Percentiles rank a stretch among this genome's conserved stretches.
phyloP scores from a whole-genome alignment of 495 filamentous ascomycete species.

The Evansstolkia leycettana region DNA sequence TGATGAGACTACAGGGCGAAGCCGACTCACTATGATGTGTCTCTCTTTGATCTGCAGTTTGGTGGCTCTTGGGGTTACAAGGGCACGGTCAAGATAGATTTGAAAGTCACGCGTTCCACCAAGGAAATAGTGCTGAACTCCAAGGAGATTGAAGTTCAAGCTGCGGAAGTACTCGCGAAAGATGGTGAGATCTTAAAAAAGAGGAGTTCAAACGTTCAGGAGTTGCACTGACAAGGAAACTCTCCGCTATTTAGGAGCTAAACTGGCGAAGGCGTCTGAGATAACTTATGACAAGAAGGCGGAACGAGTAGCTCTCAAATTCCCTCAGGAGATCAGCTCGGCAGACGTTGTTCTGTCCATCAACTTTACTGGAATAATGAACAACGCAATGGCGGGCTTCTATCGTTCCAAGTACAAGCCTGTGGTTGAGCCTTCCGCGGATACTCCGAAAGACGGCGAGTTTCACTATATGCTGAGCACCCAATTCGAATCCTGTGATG shows the following conservation, averaged over 20 bases:
- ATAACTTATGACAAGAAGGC: constrained; percentile 69
- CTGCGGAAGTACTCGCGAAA: constrained; percentile 19
- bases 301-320: constrained; percentile 65
- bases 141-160: constrained; percentile 31
- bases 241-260: constrained; percentile 10
- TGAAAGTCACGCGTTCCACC: constrained; percentile 47
- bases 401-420: constrained; percentile 93
- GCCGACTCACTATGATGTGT: constrained; percentile 75
- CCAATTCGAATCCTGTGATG: constrained; percentile 95
- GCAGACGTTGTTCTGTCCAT: constrained; percentile 54
- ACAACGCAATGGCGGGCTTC: constrained; percentile 93
- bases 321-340: constrained; percentile 50
- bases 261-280: constrained; percentile 42
- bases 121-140: constrained; percentile 66
- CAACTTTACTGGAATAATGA: constrained; percentile 75
- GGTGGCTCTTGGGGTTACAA: constrained; percentile 65
- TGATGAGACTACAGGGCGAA: constrained; percentile 45
- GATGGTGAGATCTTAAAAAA: constrained; percentile 14
- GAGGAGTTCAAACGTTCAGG: no score
- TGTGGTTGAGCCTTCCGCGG: constrained; percentile 47
- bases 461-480: constrained; percentile 91
- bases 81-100: constrained; percentile 56
- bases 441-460: constrained; percentile 66
- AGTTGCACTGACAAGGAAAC: neutral
- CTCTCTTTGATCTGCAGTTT: constrained; percentile 66